Evolutionary conservation across 768 basidiomycete genomes (phyloP), one percentile per base, ranked within the genome.

Genomic region (Lactarius sp.): DNA sequence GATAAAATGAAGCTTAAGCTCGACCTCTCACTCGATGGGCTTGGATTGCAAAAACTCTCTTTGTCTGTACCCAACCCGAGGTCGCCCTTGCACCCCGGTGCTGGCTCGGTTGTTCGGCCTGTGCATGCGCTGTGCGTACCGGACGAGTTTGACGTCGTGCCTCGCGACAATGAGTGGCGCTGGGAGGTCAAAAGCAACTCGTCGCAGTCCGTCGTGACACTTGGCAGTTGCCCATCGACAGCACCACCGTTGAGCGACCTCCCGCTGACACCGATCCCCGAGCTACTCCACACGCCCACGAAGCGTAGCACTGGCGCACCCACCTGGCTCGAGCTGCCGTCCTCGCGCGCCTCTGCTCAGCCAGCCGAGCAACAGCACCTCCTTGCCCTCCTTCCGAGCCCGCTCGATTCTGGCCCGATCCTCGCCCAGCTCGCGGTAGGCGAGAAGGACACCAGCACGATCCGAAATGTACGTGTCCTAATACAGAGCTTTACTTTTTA

Each of bases 251-350:
- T 65, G 54, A 65, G 59, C 49, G 64, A 65, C n/a, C 54, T 65
- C 59, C 64, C 64, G n/a, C 49, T 65, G 54, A 60, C 59, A 18
- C 64, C 64, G 9, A 65, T 65, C n/a, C 59, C 64, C 13, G 64
- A 65, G 54, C 47, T 65, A 2, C 54, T 65, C n/a, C 54, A 46
- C 34, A 65, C 64, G 2, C 64, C 64, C 2, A 65, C 64, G 18
- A 51, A 37, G 12, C 59, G 7, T 22, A 52, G 14, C 31, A 18
- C 18, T 6, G 34, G 16, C 41, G 16, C n/a, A 8, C 41, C 18
- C 18, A 18, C 33, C 3, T 13, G 12, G 2, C 37, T 33, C 12
- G 52, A 41, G 16, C 52, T 7, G 1, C 52, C 20, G 14, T 59
- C 37, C 27, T 53, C 46, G 20, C 41, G 13, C 42, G 18, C 44